Conservation (phyloP, 2,329 filamentous ascomycete species). For the Aspergillus eucalypticola region DNA sequence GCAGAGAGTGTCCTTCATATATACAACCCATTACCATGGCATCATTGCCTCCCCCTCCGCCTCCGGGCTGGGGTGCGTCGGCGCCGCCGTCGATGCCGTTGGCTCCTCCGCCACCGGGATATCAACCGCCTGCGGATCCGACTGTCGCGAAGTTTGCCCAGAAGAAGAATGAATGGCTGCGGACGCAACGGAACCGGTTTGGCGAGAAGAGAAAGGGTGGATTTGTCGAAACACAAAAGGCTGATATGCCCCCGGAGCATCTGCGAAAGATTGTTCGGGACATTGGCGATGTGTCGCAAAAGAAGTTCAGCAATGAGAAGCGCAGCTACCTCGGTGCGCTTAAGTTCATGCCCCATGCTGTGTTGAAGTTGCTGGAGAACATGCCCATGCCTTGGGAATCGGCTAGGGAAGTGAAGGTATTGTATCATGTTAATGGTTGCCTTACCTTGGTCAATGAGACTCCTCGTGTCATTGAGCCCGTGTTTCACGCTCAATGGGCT, state of each 20-base stretch:
- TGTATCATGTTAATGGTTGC: constrained; percentile 98
- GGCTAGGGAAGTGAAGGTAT: constrained; percentile 90
- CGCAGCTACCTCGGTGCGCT: constrained; percentile 93
- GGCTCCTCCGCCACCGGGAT: constrained; percentile 81
- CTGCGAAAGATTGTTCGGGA: constrained; percentile 97
- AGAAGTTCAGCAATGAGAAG: constrained; percentile 99
- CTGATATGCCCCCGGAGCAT: constrained; percentile 98
- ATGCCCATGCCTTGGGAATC: constrained; percentile 99
- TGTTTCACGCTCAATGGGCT: constrained; percentile 98
- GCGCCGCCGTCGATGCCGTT: constrained; percentile 54
- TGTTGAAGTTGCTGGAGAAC: constrained; percentile 94
- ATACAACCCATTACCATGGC: constrained; percentile 50
- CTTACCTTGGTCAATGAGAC: constrained; percentile 95
- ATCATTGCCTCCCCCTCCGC: constrained; percentile 66
- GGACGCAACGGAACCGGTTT: constrained; percentile 85
- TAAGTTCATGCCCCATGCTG: constrained; percentile 99
- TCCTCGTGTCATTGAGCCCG: constrained; percentile 92
- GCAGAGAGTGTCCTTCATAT: constrained; percentile 21
- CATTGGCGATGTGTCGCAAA: constrained; percentile 98
- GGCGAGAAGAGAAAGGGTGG: constrained; percentile 96
- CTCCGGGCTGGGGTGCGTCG: constrained; percentile 63
- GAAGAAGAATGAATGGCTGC: constrained; percentile 99
- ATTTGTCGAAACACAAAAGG: constrained; percentile 97
- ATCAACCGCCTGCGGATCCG: constrained; percentile 75
- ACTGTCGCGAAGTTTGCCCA: constrained; percentile 92